Evolutionary conservation across 345 rosid species (phyloP), one percentile per base, ranked within the genome.

Genomic region (Aegle marmelos): DNA sequence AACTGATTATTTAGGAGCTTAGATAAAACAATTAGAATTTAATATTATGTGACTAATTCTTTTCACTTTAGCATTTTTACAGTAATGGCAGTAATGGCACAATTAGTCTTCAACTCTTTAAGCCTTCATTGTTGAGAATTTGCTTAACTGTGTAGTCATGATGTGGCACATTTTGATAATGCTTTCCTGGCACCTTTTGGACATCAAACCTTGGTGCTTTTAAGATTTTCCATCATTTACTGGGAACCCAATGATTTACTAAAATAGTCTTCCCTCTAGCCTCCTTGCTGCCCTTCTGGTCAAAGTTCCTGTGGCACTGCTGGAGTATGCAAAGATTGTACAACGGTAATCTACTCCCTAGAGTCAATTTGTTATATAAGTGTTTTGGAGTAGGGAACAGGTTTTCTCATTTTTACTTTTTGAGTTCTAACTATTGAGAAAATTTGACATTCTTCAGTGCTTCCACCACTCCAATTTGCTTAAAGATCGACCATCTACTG

Each of bases 261-360:
- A 73, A 77, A 53, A 28, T 59, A n/a, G 30, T 67, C 71, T 76
- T 72, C 76, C 72, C 73, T 91, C 60, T 86, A 96, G 99, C 89
- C 95, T 84, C 98, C 99, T 75, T 95, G 99, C 84, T 93, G 98
- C 78, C 54, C 93, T 75, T 41, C 91, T 78, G 89, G 78, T 77
- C 81, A 86, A 77, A 78, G 75, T 62, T 77, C 92, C 66, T 96
- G 99, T 80, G 85, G 86, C 74, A 73, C 91, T 56, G 83, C 84
- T 82, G 98, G 90, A 87, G 87, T 82, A 13, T 96, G 98, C 90
- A 91, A 91, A 88, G 99, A 96, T 67, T 96, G 99, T 79, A 96
- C 98, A 56, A 96, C 98, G 91, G 99, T 96, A 93, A 89, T 68
- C 70, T 62, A 56, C 72, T 36, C 56, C 17, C 65, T 34, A 16